Conservation (phyloP, 768 basidiomycete genomes). For the Multifurca ochricompacta region DNA sequence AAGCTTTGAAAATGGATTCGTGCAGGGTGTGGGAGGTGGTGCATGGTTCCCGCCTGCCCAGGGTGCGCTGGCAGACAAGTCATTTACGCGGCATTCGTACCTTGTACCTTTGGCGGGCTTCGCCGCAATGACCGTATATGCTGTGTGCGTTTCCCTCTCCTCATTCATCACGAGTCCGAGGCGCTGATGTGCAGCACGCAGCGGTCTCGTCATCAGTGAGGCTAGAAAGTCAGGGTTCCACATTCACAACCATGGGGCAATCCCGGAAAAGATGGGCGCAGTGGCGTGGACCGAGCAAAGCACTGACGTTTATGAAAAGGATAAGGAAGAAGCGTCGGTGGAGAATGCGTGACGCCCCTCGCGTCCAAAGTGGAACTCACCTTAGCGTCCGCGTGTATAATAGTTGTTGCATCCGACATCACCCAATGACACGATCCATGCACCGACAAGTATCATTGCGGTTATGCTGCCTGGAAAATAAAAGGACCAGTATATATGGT, state of each 20-base stretch:
- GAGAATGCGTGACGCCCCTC: neutral
- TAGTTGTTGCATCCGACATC: neutral
- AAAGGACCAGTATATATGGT: neutral
- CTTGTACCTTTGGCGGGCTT: constrained; percentile 55
- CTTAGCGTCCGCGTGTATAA: neutral
- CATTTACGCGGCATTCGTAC: constrained; percentile 47
- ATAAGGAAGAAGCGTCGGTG: neutral
- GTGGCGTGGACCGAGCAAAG: neutral
- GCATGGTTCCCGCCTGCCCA: constrained; percentile 66
- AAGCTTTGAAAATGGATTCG: no score
- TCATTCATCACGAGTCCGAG: neutral
- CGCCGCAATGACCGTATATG: constrained; percentile 49
- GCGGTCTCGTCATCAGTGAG: constrained; percentile 48
- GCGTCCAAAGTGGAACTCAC: no score
- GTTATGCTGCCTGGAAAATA: neutral
- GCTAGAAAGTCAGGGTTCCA: constrained; percentile 42
- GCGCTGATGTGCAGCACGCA: constrained; percentile 21
- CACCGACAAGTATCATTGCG: neutral
- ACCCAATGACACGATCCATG: neutral
- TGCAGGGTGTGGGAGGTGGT: constrained; percentile 51
- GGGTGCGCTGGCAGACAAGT: constrained; percentile 43
- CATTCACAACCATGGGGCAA: constrained; percentile 40
- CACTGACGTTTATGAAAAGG: neutral
- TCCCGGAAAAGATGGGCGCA: constrained; percentile 22
- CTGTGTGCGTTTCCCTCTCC: constrained; percentile 34